Percentiles rank a stretch among this genome's conserved stretches.
These are phyloP conservation scores for Cryptosporidium meleagridis DNA, from an alignment of 169 alveolate species.

Conservation along the genomic window DNA sequence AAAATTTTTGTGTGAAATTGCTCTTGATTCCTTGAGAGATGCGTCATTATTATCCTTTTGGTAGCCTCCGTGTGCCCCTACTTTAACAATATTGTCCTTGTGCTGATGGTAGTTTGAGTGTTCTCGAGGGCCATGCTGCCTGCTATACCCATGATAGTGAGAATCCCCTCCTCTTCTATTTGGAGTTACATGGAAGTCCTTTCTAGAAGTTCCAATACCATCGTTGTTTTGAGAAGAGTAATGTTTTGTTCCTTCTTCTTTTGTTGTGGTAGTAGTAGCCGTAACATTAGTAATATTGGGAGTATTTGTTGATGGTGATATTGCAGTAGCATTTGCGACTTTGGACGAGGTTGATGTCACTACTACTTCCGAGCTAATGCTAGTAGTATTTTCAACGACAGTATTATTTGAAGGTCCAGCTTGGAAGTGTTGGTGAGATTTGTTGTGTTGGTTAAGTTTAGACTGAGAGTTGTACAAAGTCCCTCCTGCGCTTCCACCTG, in stretches of 20 bases:
- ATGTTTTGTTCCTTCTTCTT: background rate
- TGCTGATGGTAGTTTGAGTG: constrained; percentile 1
- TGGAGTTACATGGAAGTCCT: background rate
- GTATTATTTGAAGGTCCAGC: background rate
- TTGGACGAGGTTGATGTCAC: background rate
- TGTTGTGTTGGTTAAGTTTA: background rate
- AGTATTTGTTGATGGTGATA: background rate
- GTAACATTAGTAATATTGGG: background rate
- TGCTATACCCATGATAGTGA: background rate
- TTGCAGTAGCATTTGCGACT: background rate
- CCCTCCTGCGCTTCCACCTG: background rate
- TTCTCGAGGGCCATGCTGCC: background rate
- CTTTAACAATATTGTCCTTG: background rate
- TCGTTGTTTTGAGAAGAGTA: background rate
- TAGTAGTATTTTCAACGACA: background rate
- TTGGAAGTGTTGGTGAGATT: background rate
- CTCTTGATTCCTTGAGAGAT: background rate
- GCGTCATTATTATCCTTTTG: background rate
- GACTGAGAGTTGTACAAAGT: background rate
- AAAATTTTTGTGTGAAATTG: background rate
- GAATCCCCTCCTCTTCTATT: constrained; percentile 1
- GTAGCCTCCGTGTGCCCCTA: background rate
- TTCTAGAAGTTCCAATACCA: background rate
- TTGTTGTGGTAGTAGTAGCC: background rate
- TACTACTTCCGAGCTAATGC: background rate